These are phyloP conservation scores for Phylloporus sp. DNA, from an alignment of 768 basidiomycete genomes.

Conservation along the genomic window DNA sequence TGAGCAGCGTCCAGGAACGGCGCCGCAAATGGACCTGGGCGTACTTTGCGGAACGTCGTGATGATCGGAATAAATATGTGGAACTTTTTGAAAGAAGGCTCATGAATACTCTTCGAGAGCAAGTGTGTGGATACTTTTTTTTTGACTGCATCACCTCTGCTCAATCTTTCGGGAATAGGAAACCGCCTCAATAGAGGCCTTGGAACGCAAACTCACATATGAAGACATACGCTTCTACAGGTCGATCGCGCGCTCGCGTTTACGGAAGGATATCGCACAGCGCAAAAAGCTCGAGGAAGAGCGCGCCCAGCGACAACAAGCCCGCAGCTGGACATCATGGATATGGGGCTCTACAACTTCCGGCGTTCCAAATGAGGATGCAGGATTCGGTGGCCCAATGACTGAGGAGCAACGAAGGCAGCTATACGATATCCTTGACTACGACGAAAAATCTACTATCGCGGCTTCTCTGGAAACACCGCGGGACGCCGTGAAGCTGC, in stretches of 20 bases:
- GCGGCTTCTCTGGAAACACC: conserved; percentile 65
- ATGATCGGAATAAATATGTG: conserved; percentile 83
- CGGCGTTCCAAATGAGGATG: conserved; percentile 42
- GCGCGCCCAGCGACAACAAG: conserved; percentile 50
- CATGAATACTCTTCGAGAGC: conserved; percentile 44
- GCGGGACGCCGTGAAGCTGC: conserved; percentile 73
- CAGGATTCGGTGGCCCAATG: conserved; percentile 61
- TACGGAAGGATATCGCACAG: conserved; percentile 78
- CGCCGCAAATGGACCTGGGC: conserved; percentile 87
- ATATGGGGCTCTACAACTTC: conserved; percentile 65
- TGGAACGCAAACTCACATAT: conserved; percentile 84
- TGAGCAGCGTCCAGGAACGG: conserved; percentile 78
- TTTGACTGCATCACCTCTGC: no score
- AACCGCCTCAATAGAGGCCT: conserved; percentile 43
- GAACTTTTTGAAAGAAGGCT: conserved; percentile 76
- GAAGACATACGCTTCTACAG: conserved; percentile 97
- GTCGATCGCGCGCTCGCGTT: conserved; percentile 83
- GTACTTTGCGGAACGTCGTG: conserved; percentile 81
- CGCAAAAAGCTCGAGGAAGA: conserved; percentile 64
- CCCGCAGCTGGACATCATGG: conserved; percentile 68
- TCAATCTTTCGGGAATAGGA: conserved; percentile 38
- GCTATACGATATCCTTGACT: conserved; percentile 86
- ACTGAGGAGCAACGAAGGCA: conserved; percentile 88
- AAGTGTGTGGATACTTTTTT: conserved; percentile 40
- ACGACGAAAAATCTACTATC: conserved; percentile 80